phyloP scores from a whole-genome alignment of 495 filamentous ascomycete genomes.

The Clohesyomyces aquaticus region DNA sequence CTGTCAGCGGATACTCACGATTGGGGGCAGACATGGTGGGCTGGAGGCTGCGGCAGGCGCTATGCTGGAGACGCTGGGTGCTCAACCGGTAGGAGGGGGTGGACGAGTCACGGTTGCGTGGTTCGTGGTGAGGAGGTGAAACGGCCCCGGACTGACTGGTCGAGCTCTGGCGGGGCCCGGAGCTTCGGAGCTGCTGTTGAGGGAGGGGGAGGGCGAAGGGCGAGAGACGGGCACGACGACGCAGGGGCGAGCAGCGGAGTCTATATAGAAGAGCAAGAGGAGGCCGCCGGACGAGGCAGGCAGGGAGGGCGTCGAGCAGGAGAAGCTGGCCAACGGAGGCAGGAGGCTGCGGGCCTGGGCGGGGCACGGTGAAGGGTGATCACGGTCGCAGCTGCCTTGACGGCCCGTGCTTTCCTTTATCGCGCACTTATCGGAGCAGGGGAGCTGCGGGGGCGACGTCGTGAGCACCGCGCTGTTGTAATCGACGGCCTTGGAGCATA shows the following conservation, averaged over 20 bases:
- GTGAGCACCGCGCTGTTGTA: no score
- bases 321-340: background rate
- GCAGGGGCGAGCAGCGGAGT: background rate
- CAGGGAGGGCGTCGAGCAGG: background rate
- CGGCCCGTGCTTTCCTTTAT: background rate
- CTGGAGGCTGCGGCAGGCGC: background rate
- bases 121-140: background rate
- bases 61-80: no score
- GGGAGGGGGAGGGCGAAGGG: background rate
- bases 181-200: background rate
- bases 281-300: background rate
- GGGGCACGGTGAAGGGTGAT: background rate
- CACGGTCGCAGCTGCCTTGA: background rate
- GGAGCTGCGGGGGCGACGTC: background rate
- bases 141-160: background rate
- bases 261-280: slow-evolving; percentile 1
- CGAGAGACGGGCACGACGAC: background rate
- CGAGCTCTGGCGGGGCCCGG: background rate
- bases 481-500: no score
- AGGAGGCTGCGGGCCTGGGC: background rate
- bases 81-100: background rate
- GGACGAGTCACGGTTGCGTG: background rate
- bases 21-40: background rate
- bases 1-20: background rate
- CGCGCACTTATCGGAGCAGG: background rate